Base-by-base conservation (phyloP, 345 rosid species). In the Trapa bicornis region DNA sequence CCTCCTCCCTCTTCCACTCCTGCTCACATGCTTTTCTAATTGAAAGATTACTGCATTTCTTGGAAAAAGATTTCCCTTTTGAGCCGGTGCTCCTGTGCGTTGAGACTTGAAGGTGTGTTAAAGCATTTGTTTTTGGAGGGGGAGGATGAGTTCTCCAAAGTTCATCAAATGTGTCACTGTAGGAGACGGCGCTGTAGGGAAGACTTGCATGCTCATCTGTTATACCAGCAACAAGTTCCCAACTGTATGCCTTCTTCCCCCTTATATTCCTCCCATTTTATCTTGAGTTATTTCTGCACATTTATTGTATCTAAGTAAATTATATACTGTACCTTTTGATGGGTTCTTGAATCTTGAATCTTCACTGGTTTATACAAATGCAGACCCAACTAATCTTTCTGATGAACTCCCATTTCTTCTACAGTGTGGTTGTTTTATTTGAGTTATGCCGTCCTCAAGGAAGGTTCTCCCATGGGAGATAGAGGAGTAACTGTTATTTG, bases 101-200 rank as follows among this genome's bases (percentile, higher is more conserved):
- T 50, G 56, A 50, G 56, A 15, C 14, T 32, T 32, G 15, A 32
- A 58, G 38, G 14, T 3, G 43, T 15, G 9, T 15, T 45, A 41
- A 47, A 47, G 48, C 39, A 4, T 50, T 66, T 32, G 16, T 67
- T 64, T 68, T 69, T 66, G 72, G 70, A 36, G 71, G 33, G 32
- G 73, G 77, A 81, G 65, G 70, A 92, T 91, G 99, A 94, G 89
- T 67, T 96, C 87, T 80, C 87, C 97, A 0, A 94, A 84, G 91
- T 94, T 94, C 87, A 94, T 94, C 43, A 94, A 94, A 81, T 94
- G 99, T 75, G 99, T 94, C 64, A 91, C 99, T 0, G 99, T 94
- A 68, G 99, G 99, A 74, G 99, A 94, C 76, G 99, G 99, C 74
- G 99, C 97, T 80, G 99, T 94, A 36, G 99, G 99, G 52, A 94